Conservation (phyloP, 371 early-diverging fungal species). For the Mortierella sp. region DNA sequence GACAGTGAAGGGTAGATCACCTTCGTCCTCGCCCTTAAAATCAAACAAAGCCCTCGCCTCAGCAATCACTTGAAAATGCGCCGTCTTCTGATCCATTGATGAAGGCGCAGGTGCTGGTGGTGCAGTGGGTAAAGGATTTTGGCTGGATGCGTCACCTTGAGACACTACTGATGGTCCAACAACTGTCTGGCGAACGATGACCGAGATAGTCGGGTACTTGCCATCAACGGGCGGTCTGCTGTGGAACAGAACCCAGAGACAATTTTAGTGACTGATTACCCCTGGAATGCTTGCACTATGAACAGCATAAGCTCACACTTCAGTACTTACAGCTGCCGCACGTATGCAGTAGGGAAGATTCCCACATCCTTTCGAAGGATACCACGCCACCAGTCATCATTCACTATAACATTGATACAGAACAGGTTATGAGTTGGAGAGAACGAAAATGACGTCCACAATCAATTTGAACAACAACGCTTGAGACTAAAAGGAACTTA, state of each 20-base stretch:
- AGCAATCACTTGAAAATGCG: constrained; percentile 37
- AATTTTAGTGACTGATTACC: too few relatives aligned
- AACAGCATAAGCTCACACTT: too few relatives aligned
- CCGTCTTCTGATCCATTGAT: constrained; percentile 33
- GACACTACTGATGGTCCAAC: constrained; percentile 46
- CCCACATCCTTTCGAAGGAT: constrained; percentile 43
- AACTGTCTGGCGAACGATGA: constrained; percentile 36
- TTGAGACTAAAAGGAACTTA: constrained; percentile 11
- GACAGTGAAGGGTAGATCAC: constrained; percentile 44
- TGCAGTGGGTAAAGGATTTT: too few relatives aligned
- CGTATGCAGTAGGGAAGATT: constrained; percentile 51
- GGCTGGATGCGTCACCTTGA: too few relatives aligned
- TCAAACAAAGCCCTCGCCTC: constrained; percentile 47
- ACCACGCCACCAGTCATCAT: constrained; percentile 51
- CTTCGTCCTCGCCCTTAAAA: constrained; percentile 46
- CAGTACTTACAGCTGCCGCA: constrained; percentile 25
- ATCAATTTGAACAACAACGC: background rate
- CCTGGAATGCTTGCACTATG: background rate
- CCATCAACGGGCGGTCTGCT: constrained; percentile 29
- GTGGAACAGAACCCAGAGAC: too few relatives aligned
- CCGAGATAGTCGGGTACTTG: constrained; percentile 32
- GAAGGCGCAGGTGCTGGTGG: too few relatives aligned
- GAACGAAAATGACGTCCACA: background rate
- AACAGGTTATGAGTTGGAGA: background rate
- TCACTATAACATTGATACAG: constrained; percentile 21